Base-by-base conservation (phyloP, 2,329 filamentous ascomycete species). In the Diaporthe capsici region DNA sequence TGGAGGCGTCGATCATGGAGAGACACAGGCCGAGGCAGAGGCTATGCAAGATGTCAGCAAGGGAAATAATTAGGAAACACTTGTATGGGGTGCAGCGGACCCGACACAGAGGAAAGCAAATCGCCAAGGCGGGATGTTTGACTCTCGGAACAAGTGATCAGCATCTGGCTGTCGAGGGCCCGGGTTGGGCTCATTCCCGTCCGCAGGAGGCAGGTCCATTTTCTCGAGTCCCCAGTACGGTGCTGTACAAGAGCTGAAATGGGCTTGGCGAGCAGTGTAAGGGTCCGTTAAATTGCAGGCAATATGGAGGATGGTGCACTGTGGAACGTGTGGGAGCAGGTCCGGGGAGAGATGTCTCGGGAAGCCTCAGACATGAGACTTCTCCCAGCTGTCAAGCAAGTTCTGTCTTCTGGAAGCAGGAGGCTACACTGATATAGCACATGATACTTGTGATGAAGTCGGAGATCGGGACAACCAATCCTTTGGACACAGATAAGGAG, bases 1-100 rank as follows among this genome's bases (percentile, higher is more conserved):
- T 91, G 4, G 90, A 90, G 1, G 88, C 87, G 80, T 92, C 90
- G n/a, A 91, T 81, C 78, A 91, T 87, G 39, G 90, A 88, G 65
- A 92, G 85, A 72, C 91, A 90, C 0, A 92, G 84, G 4, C 90
- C 90, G 8, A 88, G 81, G 28, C 84, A 87, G 20, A 90, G 82
- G 22, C 88, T 91, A 51, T 31, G 6, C 25, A 31, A 25, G 6
- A 15, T 9, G 53, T 70, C 28, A 76, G 77, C 76, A 17, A 55
- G 20, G 65, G 47, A 2, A 51, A 34, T 10, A 13, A 13, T 5
- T 34, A 12, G 28, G 5, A 25, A 17, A n/a, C 42, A 34, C 22
- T 61, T 25, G 1, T 3, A 28, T 44, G 13, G 39, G 42, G 13
- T 20, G 60, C 53, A 39, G 72, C 77, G 31, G 79, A 85, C 84